Conservation (phyloP, 2,329 filamentous ascomycete species). For the Colletotrichum eleusines region DNA sequence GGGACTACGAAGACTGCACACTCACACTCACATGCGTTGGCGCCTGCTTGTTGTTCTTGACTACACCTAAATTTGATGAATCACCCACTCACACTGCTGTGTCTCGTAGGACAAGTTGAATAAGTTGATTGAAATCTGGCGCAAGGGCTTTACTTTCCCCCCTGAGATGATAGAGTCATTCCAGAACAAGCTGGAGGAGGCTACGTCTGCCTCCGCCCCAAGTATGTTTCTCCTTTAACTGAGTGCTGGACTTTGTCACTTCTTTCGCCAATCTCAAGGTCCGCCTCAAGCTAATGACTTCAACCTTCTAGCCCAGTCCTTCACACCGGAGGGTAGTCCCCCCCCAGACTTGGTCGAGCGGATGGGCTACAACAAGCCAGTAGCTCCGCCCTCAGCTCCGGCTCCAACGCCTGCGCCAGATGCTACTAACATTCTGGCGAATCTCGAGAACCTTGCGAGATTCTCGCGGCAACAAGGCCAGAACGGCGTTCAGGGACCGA, state of each 20-base stretch:
- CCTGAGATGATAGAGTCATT: conserved; percentile 81
- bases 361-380: conserved; percentile 46
- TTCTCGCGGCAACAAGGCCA: conserved; percentile 56
- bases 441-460: conserved; percentile 72
- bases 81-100: conserved; percentile 54
- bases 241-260: conserved; percentile 28
- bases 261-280: not conserved
- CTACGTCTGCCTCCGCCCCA: conserved; percentile 60
- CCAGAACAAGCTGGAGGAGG: conserved; percentile 81
- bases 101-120: conserved; percentile 89
- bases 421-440: conserved; percentile 77
- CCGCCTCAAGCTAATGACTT: conserved; percentile 11
- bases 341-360: conserved; percentile 60
- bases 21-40: not conserved
- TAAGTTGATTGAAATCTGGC: conserved; percentile 98
- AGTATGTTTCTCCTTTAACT: conserved; percentile 67
- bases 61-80: conserved; percentile 8
- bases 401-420: conserved; percentile 56
- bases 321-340: conserved; percentile 76
- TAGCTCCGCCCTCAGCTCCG: conserved; percentile 52
- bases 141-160: conserved; percentile 93
- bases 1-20: not conserved
- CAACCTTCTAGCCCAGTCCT: conserved; percentile 68
- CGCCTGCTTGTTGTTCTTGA: not conserved
- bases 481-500: conserved; percentile 45